Conservation (phyloP, 73 alveolate genomes). For the Tetrahymena borealis region DNA sequence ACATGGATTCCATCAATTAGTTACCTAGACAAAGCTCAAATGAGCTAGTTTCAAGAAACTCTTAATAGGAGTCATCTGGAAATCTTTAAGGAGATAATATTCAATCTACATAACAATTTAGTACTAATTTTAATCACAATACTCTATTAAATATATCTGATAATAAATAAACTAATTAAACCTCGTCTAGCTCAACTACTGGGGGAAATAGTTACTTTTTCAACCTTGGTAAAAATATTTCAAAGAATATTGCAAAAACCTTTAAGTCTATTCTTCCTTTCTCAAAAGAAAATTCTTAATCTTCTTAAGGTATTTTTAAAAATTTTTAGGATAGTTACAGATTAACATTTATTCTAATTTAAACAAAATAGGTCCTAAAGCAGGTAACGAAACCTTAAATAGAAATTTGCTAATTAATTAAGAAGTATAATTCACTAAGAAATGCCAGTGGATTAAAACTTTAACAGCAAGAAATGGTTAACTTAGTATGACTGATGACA, state of each 20-base stretch:
- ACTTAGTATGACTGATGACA: constrained; percentile 12
- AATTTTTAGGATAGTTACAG: too few species aligned
- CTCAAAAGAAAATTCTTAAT: neutral
- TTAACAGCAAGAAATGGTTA: constrained; percentile 35
- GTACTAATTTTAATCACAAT: neutral
- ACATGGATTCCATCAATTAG: neutral
- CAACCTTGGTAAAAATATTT: neutral
- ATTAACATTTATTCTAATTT: too few species aligned
- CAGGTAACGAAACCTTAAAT: neutral
- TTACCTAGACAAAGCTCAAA: neutral
- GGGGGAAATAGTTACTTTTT: neutral
- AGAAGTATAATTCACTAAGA: constrained; percentile 6
- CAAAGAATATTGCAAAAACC: neutral
- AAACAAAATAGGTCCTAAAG: neutral
- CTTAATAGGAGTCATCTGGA: neutral
- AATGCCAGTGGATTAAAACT: constrained; percentile 35
- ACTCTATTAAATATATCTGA: neutral
- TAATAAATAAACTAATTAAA: neutral
- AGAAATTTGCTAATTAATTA: neutral
- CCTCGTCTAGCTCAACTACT: neutral
- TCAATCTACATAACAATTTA: neutral
- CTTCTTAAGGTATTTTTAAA: too few species aligned
- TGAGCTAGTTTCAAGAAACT: too few species aligned
- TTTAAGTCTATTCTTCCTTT: neutral
- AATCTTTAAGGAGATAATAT: neutral